Conservation (phyloP, 805 yeast species). For the Schwanniomyces yamadae region DNA sequence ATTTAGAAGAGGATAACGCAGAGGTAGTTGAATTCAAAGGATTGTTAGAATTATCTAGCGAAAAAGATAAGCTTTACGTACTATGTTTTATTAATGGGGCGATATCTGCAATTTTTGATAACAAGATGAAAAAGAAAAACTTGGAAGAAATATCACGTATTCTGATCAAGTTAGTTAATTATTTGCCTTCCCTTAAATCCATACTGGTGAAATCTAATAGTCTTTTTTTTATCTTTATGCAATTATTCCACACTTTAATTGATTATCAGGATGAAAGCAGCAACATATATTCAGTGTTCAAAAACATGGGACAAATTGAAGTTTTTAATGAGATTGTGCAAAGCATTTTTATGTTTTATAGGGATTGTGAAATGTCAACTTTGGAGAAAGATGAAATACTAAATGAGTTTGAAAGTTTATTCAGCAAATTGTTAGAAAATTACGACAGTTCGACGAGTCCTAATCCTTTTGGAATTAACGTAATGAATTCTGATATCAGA, state of each 20-base stretch:
- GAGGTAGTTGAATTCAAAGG: slow-evolving; percentile 30
- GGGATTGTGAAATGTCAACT: slow-evolving; percentile 8
- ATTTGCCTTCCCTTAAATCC: slow-evolving; percentile 21
- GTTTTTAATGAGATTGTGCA: slow-evolving; percentile 27
- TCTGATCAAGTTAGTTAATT: slow-evolving; percentile 22
- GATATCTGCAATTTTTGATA: slow-evolving; percentile 25
- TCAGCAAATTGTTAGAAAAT: slow-evolving; percentile 10
- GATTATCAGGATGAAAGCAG: slow-evolving; percentile 10
- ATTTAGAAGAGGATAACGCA: slow-evolving; percentile 12
- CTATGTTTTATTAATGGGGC: slow-evolving; percentile 44
- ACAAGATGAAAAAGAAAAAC: slow-evolving; percentile 17
- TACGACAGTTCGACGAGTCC: slow-evolving; percentile 8
- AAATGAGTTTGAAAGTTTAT: slow-evolving; percentile 12
- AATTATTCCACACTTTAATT: slow-evolving; percentile 26
- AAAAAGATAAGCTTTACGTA: slow-evolving; percentile 22
- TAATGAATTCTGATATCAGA: slow-evolving; percentile 22
- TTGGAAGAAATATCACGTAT: slow-evolving; percentile 12
- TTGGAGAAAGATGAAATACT: slow-evolving; percentile 7
- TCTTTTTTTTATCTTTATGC: slow-evolving; percentile 21
- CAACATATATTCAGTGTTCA: slow-evolving; percentile 23
- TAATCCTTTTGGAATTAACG: slow-evolving; percentile 2
- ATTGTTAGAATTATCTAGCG: slow-evolving; percentile 23
- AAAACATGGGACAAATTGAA: slow-evolving; percentile 20
- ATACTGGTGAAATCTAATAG: slow-evolving; percentile 19
- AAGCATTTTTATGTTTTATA: slow-evolving; percentile 23